Base-by-base conservation (phyloP, 345 rosid species). In the Salix caprea region DNA sequence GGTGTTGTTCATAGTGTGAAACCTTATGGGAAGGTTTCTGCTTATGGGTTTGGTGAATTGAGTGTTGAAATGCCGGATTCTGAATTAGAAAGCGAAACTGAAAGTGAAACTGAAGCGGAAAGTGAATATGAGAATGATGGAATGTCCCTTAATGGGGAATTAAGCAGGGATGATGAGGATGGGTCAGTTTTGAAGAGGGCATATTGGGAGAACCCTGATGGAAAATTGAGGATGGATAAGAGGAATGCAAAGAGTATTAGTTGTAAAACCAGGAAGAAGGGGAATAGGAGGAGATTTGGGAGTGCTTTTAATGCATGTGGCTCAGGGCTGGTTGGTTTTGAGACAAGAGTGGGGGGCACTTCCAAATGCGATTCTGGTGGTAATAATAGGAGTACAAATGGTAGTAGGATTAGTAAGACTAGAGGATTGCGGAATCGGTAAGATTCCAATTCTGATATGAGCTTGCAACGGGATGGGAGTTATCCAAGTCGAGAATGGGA, bases 1-100 rank as follows among this genome's bases (percentile, higher is more conserved):
- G 97, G 96, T 7, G 99, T 89, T 36, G 98, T 93, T 77, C 94
- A 90, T 40, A 90, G 93, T 64, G 83, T 91, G 50, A 93, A 84
- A 42, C 94, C 96, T 4, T 91, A 90, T 65, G 88, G 83, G 65
- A 75, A 67, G 56, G 39, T 84, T 32, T 58, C 64, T 23, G 64
- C 14, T 58, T 39, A 67, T 30, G 82, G 68, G 65, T 32, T 61
- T n/a, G 70, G 54, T 72, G 84, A 78, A 10, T 68, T n/a, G 11
- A 76, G 60, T 24, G 75, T 18, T 6, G 69, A 32, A 15, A 54
- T 46, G 6, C 50, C 18, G 23, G 65, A 69, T 54, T 54, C 39
- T 9, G 77, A 21, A 58, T 23, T 9, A 10, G 81, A 66, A 66
- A 75, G 56, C 64, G 10, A 58, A 2, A n/a, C 62, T 32, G 77